Evolutionary conservation across 495 filamentous ascomycete species (phyloP).

Genomic region (Penicillium atrosanguineum): DNA sequence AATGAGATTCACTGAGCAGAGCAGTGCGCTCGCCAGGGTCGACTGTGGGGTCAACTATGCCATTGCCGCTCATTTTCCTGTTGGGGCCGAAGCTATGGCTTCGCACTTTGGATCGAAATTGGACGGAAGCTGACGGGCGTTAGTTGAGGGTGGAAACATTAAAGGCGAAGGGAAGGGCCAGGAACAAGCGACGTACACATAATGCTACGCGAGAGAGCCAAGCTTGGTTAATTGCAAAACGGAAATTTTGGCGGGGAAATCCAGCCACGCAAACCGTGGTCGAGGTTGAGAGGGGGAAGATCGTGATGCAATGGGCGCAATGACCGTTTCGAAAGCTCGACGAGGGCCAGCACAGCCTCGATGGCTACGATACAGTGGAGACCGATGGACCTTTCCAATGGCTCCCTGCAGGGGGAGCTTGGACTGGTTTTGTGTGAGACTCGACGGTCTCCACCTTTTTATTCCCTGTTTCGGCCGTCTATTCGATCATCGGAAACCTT

Average conservation of each 20-base stretch:
- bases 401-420: background rate
- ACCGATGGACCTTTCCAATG: background rate
- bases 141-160: background rate
- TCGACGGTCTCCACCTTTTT: background rate
- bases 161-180: background rate
- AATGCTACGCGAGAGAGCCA: background rate
- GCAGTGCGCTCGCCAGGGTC: slow-evolving; percentile 32
- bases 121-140: slow-evolving; percentile 23
- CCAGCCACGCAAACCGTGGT: slow-evolving; percentile 21
- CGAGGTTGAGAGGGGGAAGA: slow-evolving; percentile 3
- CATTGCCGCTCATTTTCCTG: slow-evolving; percentile 36
- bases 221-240: slow-evolving; percentile 13
- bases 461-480: background rate
- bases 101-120: slow-evolving; percentile 32
- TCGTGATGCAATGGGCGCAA: slow-evolving; percentile 4
- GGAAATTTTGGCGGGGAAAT: slow-evolving; percentile 7
- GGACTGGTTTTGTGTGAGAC: background rate
- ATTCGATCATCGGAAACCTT: background rate
- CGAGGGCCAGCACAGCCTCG: slow-evolving; percentile 15
- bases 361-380: background rate
- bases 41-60: slow-evolving; percentile 21
- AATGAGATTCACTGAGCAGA: slow-evolving; percentile 24
- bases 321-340: background rate
- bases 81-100: slow-evolving; percentile 32
- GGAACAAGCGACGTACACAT: background rate